Percentiles rank a stretch among this genome's conserved stretches.
Evolutionary conservation across 106 monocot genomes (phyloP).

Genomic region (Chionographis japonica): DNA sequence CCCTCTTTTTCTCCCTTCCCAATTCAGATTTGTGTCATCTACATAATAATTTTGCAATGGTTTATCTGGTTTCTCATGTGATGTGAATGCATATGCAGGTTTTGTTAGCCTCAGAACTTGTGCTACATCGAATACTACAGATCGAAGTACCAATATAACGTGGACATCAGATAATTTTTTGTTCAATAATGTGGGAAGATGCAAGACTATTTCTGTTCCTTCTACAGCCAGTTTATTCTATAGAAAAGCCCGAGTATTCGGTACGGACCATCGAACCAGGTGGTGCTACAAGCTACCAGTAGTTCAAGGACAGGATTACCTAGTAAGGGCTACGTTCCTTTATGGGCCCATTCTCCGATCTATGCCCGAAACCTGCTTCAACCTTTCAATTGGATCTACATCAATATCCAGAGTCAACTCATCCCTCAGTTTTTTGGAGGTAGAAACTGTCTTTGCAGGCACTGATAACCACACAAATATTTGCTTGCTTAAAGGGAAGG

Average conservation of each 20-base stretch:
- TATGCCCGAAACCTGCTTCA: constrained; percentile 7
- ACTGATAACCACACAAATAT: constrained; percentile 15
- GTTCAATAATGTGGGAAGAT: constrained; percentile 10
- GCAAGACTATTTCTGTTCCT: constrained; percentile 12
- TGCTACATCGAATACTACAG: constrained; percentile 15
- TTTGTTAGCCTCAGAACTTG: constrained; percentile 28
- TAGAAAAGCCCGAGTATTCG: constrained; percentile 18
- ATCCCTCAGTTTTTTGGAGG: constrained; percentile 8
- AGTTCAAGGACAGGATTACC: constrained; percentile 17
- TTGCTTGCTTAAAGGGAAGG: constrained; percentile 16
- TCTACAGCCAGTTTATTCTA: not conserved
- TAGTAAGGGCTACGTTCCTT: constrained; percentile 27
- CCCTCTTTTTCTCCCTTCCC: too few relatives aligned
- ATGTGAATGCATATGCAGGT: constrained; percentile 17
- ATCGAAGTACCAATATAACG: constrained; percentile 13
- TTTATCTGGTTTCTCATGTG: not conserved
- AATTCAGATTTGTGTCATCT: too few relatives aligned
- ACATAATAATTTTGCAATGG: not conserved
- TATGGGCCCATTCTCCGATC: constrained; percentile 6
- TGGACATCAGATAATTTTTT: constrained; percentile 31
- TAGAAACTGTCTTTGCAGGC: constrained; percentile 24
- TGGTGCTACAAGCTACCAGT: constrained; percentile 27
- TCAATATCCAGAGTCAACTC: constrained; percentile 29
- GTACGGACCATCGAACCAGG: not conserved
- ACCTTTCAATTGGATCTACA: constrained; percentile 27